Evolutionary conservation across 2,329 filamentous ascomycete species (phyloP).

Genomic region (Hymenoscyphus scutula): DNA sequence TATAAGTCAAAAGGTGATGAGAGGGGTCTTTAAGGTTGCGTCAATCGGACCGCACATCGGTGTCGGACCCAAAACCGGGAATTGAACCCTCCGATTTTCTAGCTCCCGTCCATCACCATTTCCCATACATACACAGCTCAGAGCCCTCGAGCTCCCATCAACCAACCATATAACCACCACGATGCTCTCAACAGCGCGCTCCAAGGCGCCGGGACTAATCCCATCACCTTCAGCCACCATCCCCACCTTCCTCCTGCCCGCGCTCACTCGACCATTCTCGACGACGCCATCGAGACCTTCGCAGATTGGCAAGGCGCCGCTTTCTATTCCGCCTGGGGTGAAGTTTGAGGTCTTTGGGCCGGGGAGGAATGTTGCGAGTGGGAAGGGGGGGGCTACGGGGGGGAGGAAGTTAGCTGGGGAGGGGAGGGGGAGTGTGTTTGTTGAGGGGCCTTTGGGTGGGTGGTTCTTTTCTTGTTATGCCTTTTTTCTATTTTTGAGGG

Average conservation of each 20-base stretch:
- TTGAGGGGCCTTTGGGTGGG: constrained; percentile 77
- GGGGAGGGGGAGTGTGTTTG: constrained; percentile 61
- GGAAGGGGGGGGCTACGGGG: background rate
- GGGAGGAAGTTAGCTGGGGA: constrained; percentile 17
- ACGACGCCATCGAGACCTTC: constrained; percentile 65
- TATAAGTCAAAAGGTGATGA: too few species aligned
- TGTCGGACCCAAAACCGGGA: background rate
- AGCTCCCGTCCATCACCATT: background rate
- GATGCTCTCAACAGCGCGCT: constrained; percentile 66
- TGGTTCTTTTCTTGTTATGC: background rate
- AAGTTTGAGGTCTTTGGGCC: constrained; percentile 69
- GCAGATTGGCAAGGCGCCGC: constrained; percentile 79
- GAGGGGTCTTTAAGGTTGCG: too few species aligned
- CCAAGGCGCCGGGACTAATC: constrained; percentile 58
- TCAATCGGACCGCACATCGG: background rate
- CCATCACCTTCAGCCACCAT: constrained; percentile 49
- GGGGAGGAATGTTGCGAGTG: constrained; percentile 19
- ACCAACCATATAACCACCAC: constrained; percentile 22
- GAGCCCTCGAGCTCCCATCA: background rate
- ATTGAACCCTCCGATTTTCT: background rate
- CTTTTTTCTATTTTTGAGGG: constrained; percentile 1
- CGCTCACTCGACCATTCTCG: constrained; percentile 68
- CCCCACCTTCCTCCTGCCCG: constrained; percentile 70
- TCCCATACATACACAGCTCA: background rate
- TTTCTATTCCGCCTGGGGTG: constrained; percentile 82